These are phyloP conservation scores for Straminergon stramineum DNA, from an alignment of 225 moss, liverwort and hornwort genomes.

Conservation along the genomic window DNA sequence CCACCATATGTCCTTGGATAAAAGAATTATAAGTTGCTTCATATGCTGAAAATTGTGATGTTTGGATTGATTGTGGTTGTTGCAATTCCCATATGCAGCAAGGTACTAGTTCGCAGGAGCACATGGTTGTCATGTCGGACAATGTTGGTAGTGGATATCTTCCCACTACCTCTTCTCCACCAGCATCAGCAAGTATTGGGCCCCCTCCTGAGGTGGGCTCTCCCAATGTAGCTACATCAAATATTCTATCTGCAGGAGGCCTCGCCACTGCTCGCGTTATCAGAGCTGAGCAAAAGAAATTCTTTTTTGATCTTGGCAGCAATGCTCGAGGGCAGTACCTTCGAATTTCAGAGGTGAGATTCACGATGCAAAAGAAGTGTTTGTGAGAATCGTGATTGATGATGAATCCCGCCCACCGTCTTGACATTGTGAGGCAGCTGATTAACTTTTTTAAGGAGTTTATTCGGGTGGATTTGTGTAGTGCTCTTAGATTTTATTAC, in stretches of 20 bases:
- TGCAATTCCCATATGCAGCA: constrained; percentile 25
- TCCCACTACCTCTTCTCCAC: constrained; percentile 32
- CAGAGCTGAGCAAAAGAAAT: constrained; percentile 62
- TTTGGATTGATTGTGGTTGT: neutral
- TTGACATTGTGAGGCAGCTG: neutral
- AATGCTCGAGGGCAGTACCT: constrained; percentile 67
- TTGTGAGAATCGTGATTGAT: neutral
- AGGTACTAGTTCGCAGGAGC: constrained; percentile 34
- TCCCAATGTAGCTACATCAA: constrained; percentile 27
- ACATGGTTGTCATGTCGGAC: constrained; percentile 42
- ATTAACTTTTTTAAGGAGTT: neutral
- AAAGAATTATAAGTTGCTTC: neutral
- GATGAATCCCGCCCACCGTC: neutral
- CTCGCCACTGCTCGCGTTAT: constrained; percentile 47
- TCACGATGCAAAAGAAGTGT: neutral
- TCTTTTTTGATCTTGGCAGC: constrained; percentile 65
- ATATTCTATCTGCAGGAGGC: constrained; percentile 27
- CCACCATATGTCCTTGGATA: neutral
- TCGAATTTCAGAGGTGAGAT: constrained; percentile 60
- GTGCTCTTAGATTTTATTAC: neutral
- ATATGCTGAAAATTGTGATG: neutral
- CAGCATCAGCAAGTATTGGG: constrained; percentile 19
- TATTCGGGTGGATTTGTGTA: neutral
- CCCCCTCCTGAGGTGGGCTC: constrained; percentile 28
- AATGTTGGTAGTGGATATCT: constrained; percentile 38